These are phyloP conservation scores for Pichia heedii DNA, from an alignment of 805 yeast species.

Conservation along the genomic window DNA sequence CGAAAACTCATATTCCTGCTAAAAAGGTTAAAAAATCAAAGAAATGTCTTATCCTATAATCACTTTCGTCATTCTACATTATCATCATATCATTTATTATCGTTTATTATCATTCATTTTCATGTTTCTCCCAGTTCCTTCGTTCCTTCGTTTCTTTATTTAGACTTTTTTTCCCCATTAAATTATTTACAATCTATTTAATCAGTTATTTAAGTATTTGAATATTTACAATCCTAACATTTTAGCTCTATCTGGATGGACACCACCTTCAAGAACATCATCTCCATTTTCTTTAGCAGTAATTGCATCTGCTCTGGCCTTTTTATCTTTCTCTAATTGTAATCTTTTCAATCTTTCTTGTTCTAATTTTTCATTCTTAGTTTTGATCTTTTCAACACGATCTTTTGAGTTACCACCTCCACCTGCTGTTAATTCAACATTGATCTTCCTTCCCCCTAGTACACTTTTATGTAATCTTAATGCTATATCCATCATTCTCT, in stretches of 20 bases:
- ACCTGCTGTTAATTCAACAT: constrained; percentile 94
- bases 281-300: constrained; percentile 1
- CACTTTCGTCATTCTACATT: too few relatives aligned
- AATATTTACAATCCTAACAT: constrained; percentile 24
- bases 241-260: constrained; percentile 64
- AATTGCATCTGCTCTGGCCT: constrained; percentile 26
- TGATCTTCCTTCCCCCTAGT: constrained; percentile 67
- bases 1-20: constrained; percentile 8
- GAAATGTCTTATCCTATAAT: constrained; percentile 39
- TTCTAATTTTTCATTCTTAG: constrained; percentile 67
- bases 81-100: too few relatives aligned
- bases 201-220: too few relatives aligned
- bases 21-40: constrained; percentile 34
- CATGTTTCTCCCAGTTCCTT: neutral
- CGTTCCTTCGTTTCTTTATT: neutral
- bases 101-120: too few relatives aligned
- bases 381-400: constrained; percentile 60
- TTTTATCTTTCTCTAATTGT: constrained; percentile 34
- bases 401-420: constrained; percentile 88
- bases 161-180: neutral
- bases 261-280: constrained; percentile 23
- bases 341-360: constrained; percentile 60
- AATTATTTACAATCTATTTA: neutral
- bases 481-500: constrained; percentile 75
- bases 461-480: constrained; percentile 72